A percentile compares a stretch with the other conserved stretches of the same genome.
Evolutionary conservation across 139 green algal species (phyloP).

Genomic region (Astrephomene gubernaculifera): DNA sequence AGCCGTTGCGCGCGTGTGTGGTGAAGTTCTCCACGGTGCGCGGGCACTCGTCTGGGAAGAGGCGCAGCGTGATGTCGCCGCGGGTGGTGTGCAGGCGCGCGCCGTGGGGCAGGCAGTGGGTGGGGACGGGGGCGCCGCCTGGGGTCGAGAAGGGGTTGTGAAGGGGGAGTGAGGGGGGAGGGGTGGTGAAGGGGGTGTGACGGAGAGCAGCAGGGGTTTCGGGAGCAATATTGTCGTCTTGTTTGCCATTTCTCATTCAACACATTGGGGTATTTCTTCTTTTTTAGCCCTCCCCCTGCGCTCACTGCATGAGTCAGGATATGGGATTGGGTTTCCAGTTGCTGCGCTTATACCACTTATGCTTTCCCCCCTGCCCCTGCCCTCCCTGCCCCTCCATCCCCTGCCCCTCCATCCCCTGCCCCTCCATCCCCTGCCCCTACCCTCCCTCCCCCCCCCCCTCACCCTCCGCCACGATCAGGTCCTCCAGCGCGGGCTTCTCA

Average conservation of each 20-base stretch:
- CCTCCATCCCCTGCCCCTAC: not conserved
- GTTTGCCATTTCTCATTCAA: no score
- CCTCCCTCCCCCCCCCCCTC: not conserved
- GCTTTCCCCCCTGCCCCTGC: not conserved
- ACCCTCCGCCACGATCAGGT: constrained; percentile 62
- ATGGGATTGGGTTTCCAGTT: no score
- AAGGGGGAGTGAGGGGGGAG: not conserved
- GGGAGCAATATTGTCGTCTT: no score
- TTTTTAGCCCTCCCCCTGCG: no score
- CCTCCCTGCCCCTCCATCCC: not conserved
- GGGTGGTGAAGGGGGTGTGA: not conserved
- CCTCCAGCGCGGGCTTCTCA: constrained; percentile 83
- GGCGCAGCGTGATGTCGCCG: constrained; percentile 89
- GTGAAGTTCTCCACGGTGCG: constrained; percentile 98
- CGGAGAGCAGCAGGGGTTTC: not conserved
- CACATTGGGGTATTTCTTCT: no score
- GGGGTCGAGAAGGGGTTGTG: not conserved
- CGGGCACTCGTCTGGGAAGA: constrained; percentile 97
- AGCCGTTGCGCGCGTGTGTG: constrained; percentile 93
- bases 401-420: not conserved
- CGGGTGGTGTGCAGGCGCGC: constrained; percentile 91
- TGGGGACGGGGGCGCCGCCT: constrained; percentile 21
- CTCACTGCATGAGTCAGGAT: no score
- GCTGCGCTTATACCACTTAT: no score
- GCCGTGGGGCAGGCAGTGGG: constrained; percentile 71